phyloP scores from a whole-genome alignment of 192 early-diverging fungal species.

The Martensiomyces pterosporus region DNA sequence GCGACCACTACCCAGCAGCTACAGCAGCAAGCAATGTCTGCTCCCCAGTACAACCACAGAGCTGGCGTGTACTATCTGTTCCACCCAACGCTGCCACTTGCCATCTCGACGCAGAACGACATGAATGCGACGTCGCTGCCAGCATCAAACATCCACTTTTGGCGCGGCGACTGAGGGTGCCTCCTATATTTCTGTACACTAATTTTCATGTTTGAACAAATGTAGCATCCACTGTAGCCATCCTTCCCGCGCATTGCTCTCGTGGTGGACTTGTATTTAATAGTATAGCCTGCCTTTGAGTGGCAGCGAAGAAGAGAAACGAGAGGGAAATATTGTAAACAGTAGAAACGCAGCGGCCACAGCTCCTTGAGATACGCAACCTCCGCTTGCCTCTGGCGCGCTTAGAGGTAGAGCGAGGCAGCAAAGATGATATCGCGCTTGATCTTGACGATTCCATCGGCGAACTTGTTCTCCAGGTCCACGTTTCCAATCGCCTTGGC shows the following conservation, averaged over 20 bases:
- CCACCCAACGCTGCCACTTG: slow-evolving; percentile 35
- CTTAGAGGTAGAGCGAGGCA: slow-evolving; percentile 86
- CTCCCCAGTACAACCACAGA: too few species aligned
- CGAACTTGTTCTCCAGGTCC: slow-evolving; percentile 92
- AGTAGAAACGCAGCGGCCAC: too few species aligned
- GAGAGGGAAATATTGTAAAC: too few species aligned
- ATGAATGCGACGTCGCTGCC: slow-evolving; percentile 13
- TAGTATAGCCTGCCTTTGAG: too few species aligned
- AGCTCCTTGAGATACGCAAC: too few species aligned
- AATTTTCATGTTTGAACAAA: too few species aligned
- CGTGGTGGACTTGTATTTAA: too few species aligned
- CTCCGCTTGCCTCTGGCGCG: too few species aligned
- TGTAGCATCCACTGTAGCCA: too few species aligned
- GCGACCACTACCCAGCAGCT: not conserved
- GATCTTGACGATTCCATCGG: slow-evolving; percentile 85
- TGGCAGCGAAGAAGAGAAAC: too few species aligned
- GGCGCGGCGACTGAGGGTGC: slow-evolving; percentile 10
- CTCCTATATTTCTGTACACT: too few species aligned
- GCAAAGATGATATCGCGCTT: slow-evolving; percentile 98
- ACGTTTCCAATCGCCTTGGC: slow-evolving; percentile 93
- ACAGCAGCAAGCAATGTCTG: slow-evolving; percentile 5
- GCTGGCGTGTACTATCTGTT: slow-evolving; percentile 22
- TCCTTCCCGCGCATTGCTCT: too few species aligned
- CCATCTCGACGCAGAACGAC: slow-evolving; percentile 38
- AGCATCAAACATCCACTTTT: slow-evolving; percentile 39